Base-by-base conservation (phyloP, 148 eudicot species). In the Oxyria digyna region DNA sequence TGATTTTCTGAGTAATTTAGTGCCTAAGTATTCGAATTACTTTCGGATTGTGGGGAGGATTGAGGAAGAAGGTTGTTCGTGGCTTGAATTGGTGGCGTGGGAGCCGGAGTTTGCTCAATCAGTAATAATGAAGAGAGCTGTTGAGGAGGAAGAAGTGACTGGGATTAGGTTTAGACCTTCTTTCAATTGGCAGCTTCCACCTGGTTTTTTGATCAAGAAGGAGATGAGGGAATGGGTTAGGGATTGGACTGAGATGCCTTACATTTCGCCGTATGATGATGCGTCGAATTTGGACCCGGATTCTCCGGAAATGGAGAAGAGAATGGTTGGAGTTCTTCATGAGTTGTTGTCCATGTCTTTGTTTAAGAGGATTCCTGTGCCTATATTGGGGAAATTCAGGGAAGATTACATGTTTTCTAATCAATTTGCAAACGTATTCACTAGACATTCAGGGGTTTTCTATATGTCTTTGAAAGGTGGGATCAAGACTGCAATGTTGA, bases 221-320 rank as follows among this genome's bases (percentile, higher is more conserved):
- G 96, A 81, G 50, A 90, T 90, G 97, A 86, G 97, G 74, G 97
- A 94, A 69, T 94, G 98, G 98, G 75, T 84, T 55, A 77, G 96
- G 74, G 96, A 94, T 81, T 94, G 98, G 98, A 75, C 86, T 78
- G 98, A 90, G 78, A 77, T 87, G 68, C 96, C 97, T 0, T 94
- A 94, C 59, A 74, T 88, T 32, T 90, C 87, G 3, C 98, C 98
- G 0, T 94, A 94, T 64, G 91, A 82, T 14, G 90, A 90, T 80
- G 83, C 85, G 0, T 80, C 85, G 0, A 21, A 70, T 54, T 78
- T 90, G 74, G 87, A 83, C 27, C 82, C 75, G 11, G 71, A 82
- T 15, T 93, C 98, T 0, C 81, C 71, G 8, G 96, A 88, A 68
- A 88, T 87, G 93, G 99, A 94, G 80, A 94, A 94, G 83, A 80